Evolutionary conservation across 2,329 filamentous ascomycete species (phyloP), one percentile per base, ranked within the genome.

Genomic region (Nemania bipapillata): DNA sequence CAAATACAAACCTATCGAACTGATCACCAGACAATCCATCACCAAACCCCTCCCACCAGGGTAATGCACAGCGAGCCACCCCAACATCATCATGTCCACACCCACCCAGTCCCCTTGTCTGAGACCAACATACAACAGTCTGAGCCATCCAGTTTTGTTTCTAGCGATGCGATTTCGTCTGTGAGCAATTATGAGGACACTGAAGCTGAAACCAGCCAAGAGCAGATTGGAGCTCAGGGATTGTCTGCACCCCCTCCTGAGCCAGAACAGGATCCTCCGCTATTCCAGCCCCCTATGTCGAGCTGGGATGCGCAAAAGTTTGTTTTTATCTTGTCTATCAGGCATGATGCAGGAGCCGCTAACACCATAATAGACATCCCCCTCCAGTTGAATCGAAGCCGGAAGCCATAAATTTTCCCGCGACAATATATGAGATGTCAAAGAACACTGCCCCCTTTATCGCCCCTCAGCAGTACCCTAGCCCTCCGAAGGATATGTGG

Each of bases 401-500:
- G 8, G 96, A 98, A 84, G 95, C 94, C 6, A 84, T 88, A 70
- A 93, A 96, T 79, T 92, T 98, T 76, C 93, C 94, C 17, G 86
- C 86, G 54, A 88, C 89, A 65, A 89, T 89, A 63, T 98, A 98
- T 80, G 86, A 87, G 65, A 97, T 97, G 90, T 97, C 92, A 64
- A 87, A 87, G 64, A 92, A 94, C 78, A 84, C 86, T 20, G 81
- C 89, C 37, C 89, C 92, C 9, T 98, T 96, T 80, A 86, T 92
- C 62, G 88, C 94, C 35, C 94, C 94, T 20, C 80, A 83, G 68
- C 86, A 87, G 61, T 96, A 97, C 76, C 92, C 94, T 2, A 92
- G 93, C 76, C 92, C 93, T 20, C 93, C 94, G 0, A 91, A 87
- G 79, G 87, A 94, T 76, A 94, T 97, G 92, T 96, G 91, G 86